These are phyloP conservation scores for Cercospora zeina DNA, from an alignment of 2,329 filamentous ascomycete genomes.

Conservation along the genomic window DNA sequence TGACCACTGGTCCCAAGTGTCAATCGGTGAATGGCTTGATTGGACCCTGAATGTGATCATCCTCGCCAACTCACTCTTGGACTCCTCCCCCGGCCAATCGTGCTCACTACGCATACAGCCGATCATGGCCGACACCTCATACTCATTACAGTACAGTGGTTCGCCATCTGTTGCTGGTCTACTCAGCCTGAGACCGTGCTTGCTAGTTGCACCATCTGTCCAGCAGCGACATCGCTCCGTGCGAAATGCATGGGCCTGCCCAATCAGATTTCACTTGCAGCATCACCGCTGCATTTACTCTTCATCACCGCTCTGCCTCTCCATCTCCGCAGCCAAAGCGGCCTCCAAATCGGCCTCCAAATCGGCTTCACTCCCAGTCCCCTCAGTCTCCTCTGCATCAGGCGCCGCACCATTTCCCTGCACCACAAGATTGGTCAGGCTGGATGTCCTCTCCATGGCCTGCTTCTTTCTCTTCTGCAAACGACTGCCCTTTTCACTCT, in stretches of 20 bases:
- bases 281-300: conserved; percentile 19
- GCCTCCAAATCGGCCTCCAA: conserved; percentile 65
- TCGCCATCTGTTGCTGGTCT: too few species aligned
- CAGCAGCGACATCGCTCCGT: conserved; percentile 4
- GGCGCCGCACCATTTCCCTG: conserved; percentile 17
- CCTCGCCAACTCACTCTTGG: background rate
- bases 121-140: background rate
- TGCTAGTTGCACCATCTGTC: background rate
- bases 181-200: background rate
- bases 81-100: background rate
- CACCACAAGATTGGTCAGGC: conserved; percentile 45
- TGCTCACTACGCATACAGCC: background rate
- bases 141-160: background rate
- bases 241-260: background rate
- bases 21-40: background rate
- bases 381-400: conserved; percentile 38
- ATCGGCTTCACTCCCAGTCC: conserved; percentile 48
- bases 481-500: conserved; percentile 47
- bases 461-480: conserved; percentile 52
- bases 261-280: background rate
- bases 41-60: background rate
- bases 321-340: conserved; percentile 50
- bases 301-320: conserved; percentile 40
- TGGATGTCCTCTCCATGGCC: conserved; percentile 50
- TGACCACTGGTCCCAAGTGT: background rate